Conservation (phyloP, 2,329 filamentous ascomycete genomes). For the Lasiodiplodia gonubiensis region DNA sequence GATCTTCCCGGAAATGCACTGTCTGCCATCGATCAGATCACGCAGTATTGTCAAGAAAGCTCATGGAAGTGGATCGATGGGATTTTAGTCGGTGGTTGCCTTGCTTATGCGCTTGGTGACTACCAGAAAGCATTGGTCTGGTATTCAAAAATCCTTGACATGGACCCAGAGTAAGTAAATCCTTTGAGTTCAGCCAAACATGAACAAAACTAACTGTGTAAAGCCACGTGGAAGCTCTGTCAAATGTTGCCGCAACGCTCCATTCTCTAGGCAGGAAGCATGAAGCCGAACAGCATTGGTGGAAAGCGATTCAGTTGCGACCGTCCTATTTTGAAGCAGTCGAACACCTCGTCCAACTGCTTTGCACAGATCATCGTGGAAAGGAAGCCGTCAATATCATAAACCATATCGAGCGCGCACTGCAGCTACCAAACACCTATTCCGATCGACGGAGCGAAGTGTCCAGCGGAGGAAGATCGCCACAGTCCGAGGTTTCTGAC, state of each 20-base stretch:
- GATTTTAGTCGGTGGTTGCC: conserved; percentile 86
- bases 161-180: conserved; percentile 59
- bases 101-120: conserved; percentile 87
- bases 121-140: conserved; percentile 78
- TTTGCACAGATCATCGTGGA: conserved; percentile 81
- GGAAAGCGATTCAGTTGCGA: conserved; percentile 78
- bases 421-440: conserved; percentile 56
- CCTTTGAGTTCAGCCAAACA: neutral
- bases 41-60: conserved; percentile 47
- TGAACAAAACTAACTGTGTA: conserved; percentile 32
- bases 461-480: conserved; percentile 61
- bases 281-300: conserved; percentile 87
- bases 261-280: conserved; percentile 80
- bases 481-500: conserved; percentile 63
- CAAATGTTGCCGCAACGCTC: conserved; percentile 88
- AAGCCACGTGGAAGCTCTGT: conserved; percentile 89
- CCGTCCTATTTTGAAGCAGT: conserved; percentile 94
- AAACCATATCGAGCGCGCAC: conserved; percentile 76
- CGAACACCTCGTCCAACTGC: conserved; percentile 86
- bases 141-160: conserved; percentile 70
- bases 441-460: conserved; percentile 63
- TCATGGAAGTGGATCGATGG: conserved; percentile 79
- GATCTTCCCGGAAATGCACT: conserved; percentile 36
- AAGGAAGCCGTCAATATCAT: conserved; percentile 88
- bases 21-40: conserved; percentile 45